Percentiles rank a stretch among this genome's conserved stretches.
phyloP scores from a whole-genome alignment of 257 asterid genomes.

The Paraleonurus japonicus region DNA sequence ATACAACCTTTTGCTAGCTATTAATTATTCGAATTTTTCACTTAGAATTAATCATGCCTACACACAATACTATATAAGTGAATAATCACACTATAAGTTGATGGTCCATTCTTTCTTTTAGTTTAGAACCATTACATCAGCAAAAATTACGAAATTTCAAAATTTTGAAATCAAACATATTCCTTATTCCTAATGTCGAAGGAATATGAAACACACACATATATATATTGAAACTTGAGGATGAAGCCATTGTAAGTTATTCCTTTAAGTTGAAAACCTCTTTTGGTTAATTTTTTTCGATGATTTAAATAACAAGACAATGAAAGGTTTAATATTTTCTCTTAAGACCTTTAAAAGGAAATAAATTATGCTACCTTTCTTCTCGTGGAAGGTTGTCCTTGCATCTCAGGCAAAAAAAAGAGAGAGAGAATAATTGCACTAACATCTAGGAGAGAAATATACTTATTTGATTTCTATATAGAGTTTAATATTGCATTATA shows the following conservation, averaged over 20 bases:
- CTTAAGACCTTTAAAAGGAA: slow-evolving; percentile 32
- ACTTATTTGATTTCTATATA: background rate
- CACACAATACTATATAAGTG: background rate
- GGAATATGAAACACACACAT: slow-evolving; percentile 23
- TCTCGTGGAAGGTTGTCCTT: slow-evolving; percentile 60
- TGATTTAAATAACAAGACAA: slow-evolving; percentile 30
- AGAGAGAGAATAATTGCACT: slow-evolving; percentile 30
- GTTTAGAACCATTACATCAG: background rate
- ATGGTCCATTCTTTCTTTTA: background rate
- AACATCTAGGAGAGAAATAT: slow-evolving; percentile 33
- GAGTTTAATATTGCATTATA: too few species aligned
- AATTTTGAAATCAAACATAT: slow-evolving; percentile 36
- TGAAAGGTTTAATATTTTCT: slow-evolving; percentile 32
- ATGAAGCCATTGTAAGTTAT: slow-evolving; percentile 35
- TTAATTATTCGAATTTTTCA: background rate
- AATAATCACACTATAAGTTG: background rate
- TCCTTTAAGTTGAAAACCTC: slow-evolving; percentile 33
- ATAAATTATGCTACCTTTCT: slow-evolving; percentile 53
- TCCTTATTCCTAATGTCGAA: slow-evolving; percentile 41
- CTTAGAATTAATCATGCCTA: background rate
- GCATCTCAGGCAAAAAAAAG: slow-evolving; percentile 34
- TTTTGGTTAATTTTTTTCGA: slow-evolving; percentile 19
- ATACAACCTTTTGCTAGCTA: background rate
- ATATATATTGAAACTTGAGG: slow-evolving; percentile 27
- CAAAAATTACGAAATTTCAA: slow-evolving; percentile 10